A percentile compares a stretch with the other conserved stretches of the same genome.
These are phyloP conservation scores for Triadica sebifera DNA, from an alignment of 345 rosid genomes.

Conservation along the genomic window DNA sequence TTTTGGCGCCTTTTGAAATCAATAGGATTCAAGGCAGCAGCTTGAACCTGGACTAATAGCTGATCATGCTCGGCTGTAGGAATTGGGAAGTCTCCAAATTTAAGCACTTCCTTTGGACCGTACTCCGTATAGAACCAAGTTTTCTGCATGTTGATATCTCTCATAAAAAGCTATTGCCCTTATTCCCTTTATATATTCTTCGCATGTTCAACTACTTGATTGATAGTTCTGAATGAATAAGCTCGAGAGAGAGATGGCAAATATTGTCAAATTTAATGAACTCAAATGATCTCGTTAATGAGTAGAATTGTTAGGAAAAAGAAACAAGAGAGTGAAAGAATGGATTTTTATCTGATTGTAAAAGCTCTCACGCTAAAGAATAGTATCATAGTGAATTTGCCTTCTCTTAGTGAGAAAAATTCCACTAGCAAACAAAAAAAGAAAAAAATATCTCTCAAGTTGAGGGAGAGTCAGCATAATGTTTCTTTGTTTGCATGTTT, in stretches of 20 bases:
- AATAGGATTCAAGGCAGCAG: constrained; percentile 50
- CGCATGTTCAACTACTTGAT: neutral
- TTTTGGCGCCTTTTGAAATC: constrained; percentile 42
- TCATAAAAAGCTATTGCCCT: neutral
- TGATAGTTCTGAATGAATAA: neutral
- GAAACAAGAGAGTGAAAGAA: neutral
- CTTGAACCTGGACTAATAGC: constrained; percentile 39
- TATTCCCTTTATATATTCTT: neutral
- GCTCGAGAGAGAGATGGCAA: constrained; percentile 2
- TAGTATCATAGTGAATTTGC: neutral
- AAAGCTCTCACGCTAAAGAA: neutral
- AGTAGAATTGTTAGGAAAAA: neutral
- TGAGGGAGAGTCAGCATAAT: neutral
- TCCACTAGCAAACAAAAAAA: no score
- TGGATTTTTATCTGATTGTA: neutral
- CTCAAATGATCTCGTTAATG: neutral
- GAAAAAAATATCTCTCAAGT: neutral
- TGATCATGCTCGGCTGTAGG: constrained; percentile 35
- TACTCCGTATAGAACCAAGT: constrained; percentile 48
- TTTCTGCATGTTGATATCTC: constrained; percentile 31
- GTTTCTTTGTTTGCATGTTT: neutral
- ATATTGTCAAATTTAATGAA: neutral
- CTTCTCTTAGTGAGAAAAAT: no score
- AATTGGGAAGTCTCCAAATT: constrained; percentile 38
- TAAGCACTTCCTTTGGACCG: constrained; percentile 47